These are phyloP conservation scores for Pseudopyrenochaeta lycopersici DNA, from an alignment of 2,329 filamentous ascomycete species.

Conservation along the genomic window DNA sequence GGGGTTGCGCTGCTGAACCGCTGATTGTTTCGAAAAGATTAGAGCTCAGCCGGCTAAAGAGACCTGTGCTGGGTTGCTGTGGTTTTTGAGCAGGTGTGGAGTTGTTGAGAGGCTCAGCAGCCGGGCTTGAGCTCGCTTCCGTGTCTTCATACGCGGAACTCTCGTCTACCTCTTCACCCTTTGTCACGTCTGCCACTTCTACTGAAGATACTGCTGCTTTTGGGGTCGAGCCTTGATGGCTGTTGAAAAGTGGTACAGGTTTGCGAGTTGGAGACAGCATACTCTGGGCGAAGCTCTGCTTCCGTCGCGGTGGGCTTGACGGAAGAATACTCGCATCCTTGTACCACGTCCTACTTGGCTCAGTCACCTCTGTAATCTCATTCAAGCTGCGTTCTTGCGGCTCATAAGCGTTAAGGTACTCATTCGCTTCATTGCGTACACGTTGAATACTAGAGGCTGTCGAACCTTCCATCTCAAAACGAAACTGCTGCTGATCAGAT, in stretches of 20 bases:
- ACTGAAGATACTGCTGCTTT: not conserved
- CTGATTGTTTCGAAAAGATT: constrained; percentile 13
- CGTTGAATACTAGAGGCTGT: constrained; percentile 39
- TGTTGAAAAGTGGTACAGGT: constrained; percentile 17
- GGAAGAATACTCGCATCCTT: constrained; percentile 22
- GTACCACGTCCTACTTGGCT: constrained; percentile 36
- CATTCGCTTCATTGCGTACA: constrained; percentile 45
- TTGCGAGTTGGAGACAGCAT: constrained; percentile 25
- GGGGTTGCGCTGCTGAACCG: constrained; percentile 16
- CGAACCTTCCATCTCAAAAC: constrained; percentile 38
- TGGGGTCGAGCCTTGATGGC: constrained; percentile 3
- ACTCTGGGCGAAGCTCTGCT: constrained; percentile 23
- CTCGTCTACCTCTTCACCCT: constrained; percentile 3
- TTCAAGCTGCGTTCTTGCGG: constrained; percentile 41
- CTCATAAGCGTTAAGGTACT: constrained; percentile 44
- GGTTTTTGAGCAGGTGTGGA: constrained; percentile 7
- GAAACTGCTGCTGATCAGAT: constrained; percentile 44
- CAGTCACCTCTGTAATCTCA: constrained; percentile 47
- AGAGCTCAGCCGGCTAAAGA: constrained; percentile 31
- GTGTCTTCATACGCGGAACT: constrained; percentile 7
- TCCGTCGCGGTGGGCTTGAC: constrained; percentile 34
- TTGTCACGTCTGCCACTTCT: not conserved
- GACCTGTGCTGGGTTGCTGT: constrained; percentile 16
- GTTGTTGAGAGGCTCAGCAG: constrained; percentile 5
- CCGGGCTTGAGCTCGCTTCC: constrained; percentile 7